Conservation (phyloP, 495 filamentous ascomycete species). For the Jackrogersella multiformis region DNA sequence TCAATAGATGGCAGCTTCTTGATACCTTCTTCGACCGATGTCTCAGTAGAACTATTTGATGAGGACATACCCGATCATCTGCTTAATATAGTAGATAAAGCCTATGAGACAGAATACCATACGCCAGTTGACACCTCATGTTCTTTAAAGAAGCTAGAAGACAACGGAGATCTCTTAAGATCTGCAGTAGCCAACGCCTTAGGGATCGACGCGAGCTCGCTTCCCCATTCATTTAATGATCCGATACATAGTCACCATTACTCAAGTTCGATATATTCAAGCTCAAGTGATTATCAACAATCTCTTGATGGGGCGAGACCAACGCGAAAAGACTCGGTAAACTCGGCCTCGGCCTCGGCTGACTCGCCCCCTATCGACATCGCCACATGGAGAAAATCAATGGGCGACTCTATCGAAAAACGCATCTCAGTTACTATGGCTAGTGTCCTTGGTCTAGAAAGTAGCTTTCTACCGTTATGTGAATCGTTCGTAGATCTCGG, state of each 20-base stretch:
- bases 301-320: not conserved
- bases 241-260: conserved; percentile 3
- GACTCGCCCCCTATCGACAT: conserved; percentile 22
- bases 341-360: conserved; percentile 25
- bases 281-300: conserved; percentile 9
- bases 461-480: conserved; percentile 37
- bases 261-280: conserved; percentile 21
- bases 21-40: conserved; percentile 23
- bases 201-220: conserved; percentile 37
- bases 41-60: not conserved
- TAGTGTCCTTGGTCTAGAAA: conserved; percentile 45
- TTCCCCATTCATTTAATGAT: conserved; percentile 34
- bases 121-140: conserved; percentile 17
- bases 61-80: conserved; percentile 2
- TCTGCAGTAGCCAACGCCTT: conserved; percentile 42
- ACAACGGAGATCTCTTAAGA: conserved; percentile 22
- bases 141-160: not conserved
- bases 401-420: conserved; percentile 43
- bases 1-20: conserved; percentile 26
- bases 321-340: not conserved
- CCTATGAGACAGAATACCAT: conserved; percentile 4
- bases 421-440: conserved; percentile 46
- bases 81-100: not conserved
- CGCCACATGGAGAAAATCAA: conserved; percentile 21
- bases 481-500: conserved; percentile 55